Percentiles rank a stretch among this genome's conserved stretches.
These are phyloP conservation scores for Pulveroboletus sp. DNA, from an alignment of 1,284 basidiomycete species.

Conservation along the genomic window DNA sequence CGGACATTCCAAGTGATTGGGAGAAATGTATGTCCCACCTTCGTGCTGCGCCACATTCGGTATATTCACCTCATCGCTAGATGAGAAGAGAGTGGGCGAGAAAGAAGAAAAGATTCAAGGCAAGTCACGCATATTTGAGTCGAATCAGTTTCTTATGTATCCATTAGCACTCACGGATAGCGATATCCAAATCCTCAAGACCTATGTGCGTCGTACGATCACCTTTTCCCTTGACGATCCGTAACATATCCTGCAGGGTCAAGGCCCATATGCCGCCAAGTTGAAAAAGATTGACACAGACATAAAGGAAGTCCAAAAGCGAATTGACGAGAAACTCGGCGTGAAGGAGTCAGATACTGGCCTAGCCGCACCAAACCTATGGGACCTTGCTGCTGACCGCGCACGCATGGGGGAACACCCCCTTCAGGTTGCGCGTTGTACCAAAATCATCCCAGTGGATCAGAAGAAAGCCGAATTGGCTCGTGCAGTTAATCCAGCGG, in stretches of 20 bases:
- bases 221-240: neutral
- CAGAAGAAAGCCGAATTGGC: conserved; percentile 68
- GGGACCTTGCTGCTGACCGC: conserved; percentile 89
- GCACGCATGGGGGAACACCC: conserved; percentile 93
- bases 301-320: conserved; percentile 95
- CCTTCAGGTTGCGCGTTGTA: conserved; percentile 95
- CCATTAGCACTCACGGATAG: conserved; percentile 88
- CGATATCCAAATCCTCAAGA: conserved; percentile 99
- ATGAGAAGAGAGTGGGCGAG: conserved; percentile 77
- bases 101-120: conserved; percentile 93
- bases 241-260: conserved; percentile 58
- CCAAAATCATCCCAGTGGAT: conserved; percentile 93
- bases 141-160: conserved; percentile 11
- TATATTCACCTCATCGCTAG: conserved; percentile 37
- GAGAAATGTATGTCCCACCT: conserved; percentile 78
- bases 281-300: conserved; percentile 91
- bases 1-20: conserved; percentile 69
- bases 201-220: conserved; percentile 61
- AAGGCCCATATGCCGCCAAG: conserved; percentile 92
- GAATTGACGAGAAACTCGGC: conserved; percentile 95
- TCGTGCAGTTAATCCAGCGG: conserved; percentile 65
- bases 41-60: neutral
- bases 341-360: conserved; percentile 99
- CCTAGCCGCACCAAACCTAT: conserved; percentile 93
- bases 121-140: conserved; percentile 35